These are phyloP conservation scores for Coleophoma cylindrospora DNA, from an alignment of 2,329 filamentous ascomycete species.

Conservation along the genomic window DNA sequence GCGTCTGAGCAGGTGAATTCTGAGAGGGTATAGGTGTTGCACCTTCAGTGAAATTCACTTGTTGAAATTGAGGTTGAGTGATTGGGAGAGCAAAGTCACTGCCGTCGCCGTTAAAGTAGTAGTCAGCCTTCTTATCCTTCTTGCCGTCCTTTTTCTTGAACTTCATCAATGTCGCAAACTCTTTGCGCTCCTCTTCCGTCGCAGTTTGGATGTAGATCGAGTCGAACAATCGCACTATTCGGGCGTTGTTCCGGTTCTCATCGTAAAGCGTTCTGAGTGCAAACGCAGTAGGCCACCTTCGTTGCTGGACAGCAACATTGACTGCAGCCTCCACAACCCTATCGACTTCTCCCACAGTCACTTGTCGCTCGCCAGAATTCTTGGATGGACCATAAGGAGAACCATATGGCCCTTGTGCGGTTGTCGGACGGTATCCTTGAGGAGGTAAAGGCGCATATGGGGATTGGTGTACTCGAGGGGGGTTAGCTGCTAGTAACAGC, in stretches of 20 bases:
- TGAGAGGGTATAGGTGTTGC: not conserved
- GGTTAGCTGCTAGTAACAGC: not conserved
- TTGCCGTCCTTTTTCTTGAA: constrained; percentile 53
- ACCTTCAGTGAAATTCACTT: constrained; percentile 3
- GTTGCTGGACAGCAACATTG: constrained; percentile 49
- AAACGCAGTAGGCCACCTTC: constrained; percentile 57
- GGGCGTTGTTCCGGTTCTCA: constrained; percentile 44
- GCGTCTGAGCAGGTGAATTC: not conserved
- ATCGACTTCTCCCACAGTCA: constrained; percentile 31
- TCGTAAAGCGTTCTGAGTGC: constrained; percentile 57
- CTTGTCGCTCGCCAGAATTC: constrained; percentile 11
- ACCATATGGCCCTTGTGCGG: not conserved
- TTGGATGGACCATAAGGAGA: not conserved
- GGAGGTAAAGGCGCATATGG: not conserved
- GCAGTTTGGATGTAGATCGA: constrained; percentile 53
- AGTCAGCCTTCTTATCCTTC: constrained; percentile 43
- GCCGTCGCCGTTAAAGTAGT: constrained; percentile 43
- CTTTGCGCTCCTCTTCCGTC: constrained; percentile 42
- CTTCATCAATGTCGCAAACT: constrained; percentile 46
- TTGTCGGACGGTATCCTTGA: not conserved
- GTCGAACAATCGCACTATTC: constrained; percentile 52
- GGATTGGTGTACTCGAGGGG: not conserved
- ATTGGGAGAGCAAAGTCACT: constrained; percentile 15
- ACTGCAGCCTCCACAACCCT: constrained; percentile 53
- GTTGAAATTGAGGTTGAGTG: constrained; percentile 5